Base-by-base conservation (phyloP, 495 filamentous ascomycete species). In the Penicillium lagena region DNA sequence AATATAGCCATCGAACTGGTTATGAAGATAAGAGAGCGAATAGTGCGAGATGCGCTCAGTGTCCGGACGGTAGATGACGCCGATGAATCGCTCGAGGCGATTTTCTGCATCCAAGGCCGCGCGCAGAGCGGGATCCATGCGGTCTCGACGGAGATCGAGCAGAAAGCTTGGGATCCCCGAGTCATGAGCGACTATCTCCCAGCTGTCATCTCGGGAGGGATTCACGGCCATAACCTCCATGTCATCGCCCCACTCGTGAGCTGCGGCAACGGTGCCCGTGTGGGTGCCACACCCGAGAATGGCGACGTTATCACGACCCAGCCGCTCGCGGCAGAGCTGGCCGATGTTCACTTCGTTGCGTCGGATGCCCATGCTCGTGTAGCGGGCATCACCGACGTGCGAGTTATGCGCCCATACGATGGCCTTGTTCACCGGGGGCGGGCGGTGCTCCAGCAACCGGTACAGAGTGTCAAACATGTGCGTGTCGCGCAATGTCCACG, bases 371-470 rank as follows among this genome's bases (percentile, higher is more conserved):
- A 80, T 81, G 46, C 66, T 71, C 4, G 76, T 80, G 12, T 64
- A 70, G 9, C 78, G 62, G 11, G 78, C 77, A 48, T 82, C 77
- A n/a, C 78, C 77, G 37, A 78, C 62, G 38, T 80, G 78, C 22
- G 75, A 79, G 50, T 80, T 82, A 47, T 81, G 78, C 43, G 75
- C 78, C 78, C 78, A 81, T 1, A 81, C 71, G 22, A 82, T 62
- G 3, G 73, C 78, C 37, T 78, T 79, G 28, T 60, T 63, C 45
- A 5, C 59, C 55, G 29, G 44, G 13, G 33, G 63, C 9, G 53
- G 64, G 14, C 71, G 68, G 33, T 69, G 62, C 32, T 72, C 56
- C 22, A 79, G 50, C 4, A 77, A 46, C 6, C 75, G 70, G 4
- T 51, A 44, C 27, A 82, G 58, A 1, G 78, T 78, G 7, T 78